A percentile compares a stretch with the other conserved stretches of the same genome.
Conservation (phyloP, 306 rosid genomes). For the Trifolium subterraneum region DNA sequence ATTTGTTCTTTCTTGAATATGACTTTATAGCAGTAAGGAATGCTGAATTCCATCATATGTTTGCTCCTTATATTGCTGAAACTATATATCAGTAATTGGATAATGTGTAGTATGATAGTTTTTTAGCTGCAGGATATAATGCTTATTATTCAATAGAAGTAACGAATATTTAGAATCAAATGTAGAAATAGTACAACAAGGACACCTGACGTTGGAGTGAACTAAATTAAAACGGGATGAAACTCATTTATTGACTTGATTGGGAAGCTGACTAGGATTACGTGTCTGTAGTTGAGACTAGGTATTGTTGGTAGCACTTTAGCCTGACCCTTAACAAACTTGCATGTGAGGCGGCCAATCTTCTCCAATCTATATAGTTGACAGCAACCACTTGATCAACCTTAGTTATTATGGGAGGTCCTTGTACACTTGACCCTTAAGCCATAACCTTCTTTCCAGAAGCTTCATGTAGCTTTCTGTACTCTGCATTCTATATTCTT, state of each 20-base stretch:
- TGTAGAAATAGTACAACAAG: too few species aligned
- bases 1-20: neutral
- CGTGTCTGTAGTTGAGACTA: neutral
- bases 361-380: neutral
- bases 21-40: neutral
- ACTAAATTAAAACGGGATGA: neutral
- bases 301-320: slow-evolving; percentile 1
- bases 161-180: too few species aligned
- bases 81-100: neutral
- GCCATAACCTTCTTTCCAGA: too few species aligned
- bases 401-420: neutral
- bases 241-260: slow-evolving; percentile 1
- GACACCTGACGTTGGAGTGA: neutral
- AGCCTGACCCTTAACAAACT: neutral
- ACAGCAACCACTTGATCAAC: too few species aligned
- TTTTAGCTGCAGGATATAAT: neutral
- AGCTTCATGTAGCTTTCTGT: too few species aligned
- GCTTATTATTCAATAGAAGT: neutral
- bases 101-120: neutral
- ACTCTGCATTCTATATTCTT: too few species aligned
- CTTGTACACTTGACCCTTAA: too few species aligned
- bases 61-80: neutral
- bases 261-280: neutral
- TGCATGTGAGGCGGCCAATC: neutral
- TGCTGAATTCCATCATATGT: neutral